phyloP scores from a whole-genome alignment of 2,329 filamentous ascomycete species.

The Fonsecaea pugnacius region DNA sequence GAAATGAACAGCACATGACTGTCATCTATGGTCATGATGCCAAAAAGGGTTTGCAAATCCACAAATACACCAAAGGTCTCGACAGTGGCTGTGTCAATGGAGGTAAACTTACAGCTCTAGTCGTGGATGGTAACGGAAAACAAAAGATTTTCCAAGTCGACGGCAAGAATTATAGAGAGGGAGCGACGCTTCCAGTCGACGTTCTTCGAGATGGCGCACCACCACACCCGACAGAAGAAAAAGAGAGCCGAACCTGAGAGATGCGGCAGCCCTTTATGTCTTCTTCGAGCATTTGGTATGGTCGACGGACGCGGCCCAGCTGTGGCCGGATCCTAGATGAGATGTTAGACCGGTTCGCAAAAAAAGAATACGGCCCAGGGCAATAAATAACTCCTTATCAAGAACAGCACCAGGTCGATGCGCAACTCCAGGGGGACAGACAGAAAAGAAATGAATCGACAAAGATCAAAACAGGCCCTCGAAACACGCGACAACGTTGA shows the following conservation, averaged over 20 bases:
- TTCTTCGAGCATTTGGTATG: neutral
- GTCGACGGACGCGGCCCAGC: neutral
- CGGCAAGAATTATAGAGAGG: constrained; percentile 39
- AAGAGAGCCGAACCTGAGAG: neutral
- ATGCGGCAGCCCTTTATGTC: neutral
- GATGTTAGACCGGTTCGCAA: neutral
- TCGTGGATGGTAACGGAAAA: constrained; percentile 65
- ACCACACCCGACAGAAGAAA: constrained; percentile 5
- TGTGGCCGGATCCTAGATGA: neutral
- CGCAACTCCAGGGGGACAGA: neutral
- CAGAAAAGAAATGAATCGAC: neutral
- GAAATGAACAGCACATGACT: constrained; percentile 52
- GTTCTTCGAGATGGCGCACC: constrained; percentile 23
- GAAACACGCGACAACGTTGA: neutral
- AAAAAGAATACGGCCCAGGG: neutral
- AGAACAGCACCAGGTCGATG: neutral
- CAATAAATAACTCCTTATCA: neutral
- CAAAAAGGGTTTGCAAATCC: constrained; percentile 68
- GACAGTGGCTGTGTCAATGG: constrained; percentile 83
- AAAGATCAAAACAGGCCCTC: neutral
- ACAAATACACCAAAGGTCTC: constrained; percentile 77
- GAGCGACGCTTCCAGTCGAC: constrained; percentile 15
- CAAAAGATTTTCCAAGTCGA: constrained; percentile 49
- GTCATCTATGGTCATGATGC: constrained; percentile 90
- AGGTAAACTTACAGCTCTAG: constrained; percentile 73